Conservation (phyloP, 192 early-diverging fungal genomes). For the Lobosporangium transversale region DNA sequence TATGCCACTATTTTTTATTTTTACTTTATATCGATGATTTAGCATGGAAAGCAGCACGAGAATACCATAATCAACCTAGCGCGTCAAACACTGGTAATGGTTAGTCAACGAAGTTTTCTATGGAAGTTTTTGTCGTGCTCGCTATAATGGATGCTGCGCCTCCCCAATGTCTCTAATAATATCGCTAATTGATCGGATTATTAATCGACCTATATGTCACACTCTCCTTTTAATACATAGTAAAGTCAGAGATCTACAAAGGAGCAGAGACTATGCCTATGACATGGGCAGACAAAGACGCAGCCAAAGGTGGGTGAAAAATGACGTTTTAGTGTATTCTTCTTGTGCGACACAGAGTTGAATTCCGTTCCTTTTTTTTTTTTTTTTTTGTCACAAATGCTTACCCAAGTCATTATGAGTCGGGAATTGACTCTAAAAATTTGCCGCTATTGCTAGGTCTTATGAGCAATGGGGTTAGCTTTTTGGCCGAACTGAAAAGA, state of each 20-base stretch:
- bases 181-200: not conserved
- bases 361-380: too few species aligned
- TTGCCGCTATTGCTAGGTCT: conserved; percentile 20
- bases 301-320: conserved; percentile 20
- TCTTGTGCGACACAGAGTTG: too few species aligned
- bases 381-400: not conserved
- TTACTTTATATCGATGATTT: not conserved
- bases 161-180: too few species aligned
- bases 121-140: too few species aligned
- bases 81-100: conserved; percentile 15
- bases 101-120: too few species aligned
- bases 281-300: conserved; percentile 34
- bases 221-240: conserved; percentile 2
- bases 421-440: too few species aligned
- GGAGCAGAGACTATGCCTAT: conserved; percentile 39
- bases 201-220: not conserved
- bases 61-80: conserved; percentile 23
- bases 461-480: conserved; percentile 33
- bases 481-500: conserved; percentile 40
- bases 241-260: conserved; percentile 49
- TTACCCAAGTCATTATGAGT: not conserved
- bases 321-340: too few species aligned
- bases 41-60: conserved; percentile 39
- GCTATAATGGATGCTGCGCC: too few species aligned
- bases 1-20: too few species aligned